These are phyloP conservation scores for Boletus pseudo-olivaceus DNA, from an alignment of 768 basidiomycete genomes.

Conservation along the genomic window DNA sequence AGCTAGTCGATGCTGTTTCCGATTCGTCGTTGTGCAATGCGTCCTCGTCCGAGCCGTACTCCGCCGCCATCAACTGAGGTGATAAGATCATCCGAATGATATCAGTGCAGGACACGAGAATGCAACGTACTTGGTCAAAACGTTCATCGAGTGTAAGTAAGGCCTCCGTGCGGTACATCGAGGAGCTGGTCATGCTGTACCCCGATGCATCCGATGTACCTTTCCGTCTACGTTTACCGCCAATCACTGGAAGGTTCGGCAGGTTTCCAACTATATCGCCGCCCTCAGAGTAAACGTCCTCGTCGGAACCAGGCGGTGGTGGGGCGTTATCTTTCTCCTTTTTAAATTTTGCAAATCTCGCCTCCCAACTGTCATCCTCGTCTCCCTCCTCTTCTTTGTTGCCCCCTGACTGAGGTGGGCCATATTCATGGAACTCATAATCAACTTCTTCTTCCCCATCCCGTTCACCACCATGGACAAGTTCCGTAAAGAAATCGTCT, in stretches of 20 bases:
- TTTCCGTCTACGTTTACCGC: conserved; percentile 69
- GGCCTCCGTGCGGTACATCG: conserved; percentile 90
- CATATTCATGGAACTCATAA: conserved; percentile 64
- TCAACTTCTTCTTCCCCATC: conserved; percentile 55
- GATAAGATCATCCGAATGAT: neutral
- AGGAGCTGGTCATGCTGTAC: conserved; percentile 96
- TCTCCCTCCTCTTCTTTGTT: conserved; percentile 27
- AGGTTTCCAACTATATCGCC: conserved; percentile 80
- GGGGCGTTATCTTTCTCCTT: conserved; percentile 35
- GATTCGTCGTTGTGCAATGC: conserved; percentile 48
- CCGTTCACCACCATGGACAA: conserved; percentile 71
- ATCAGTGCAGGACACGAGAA: neutral
- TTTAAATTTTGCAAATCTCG: conserved; percentile 80
- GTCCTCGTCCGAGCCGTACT: conserved; percentile 67
- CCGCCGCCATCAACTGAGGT: conserved; percentile 65
- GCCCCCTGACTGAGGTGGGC: conserved; percentile 17
- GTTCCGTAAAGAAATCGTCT: conserved; percentile 73
- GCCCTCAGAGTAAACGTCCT: conserved; percentile 57
- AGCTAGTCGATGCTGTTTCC: conserved; percentile 37
- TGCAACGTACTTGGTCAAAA: conserved; percentile 77
- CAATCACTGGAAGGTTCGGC: conserved; percentile 72
- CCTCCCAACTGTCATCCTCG: conserved; percentile 60
- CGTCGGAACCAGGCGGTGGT: conserved; percentile 43
- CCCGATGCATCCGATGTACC: conserved; percentile 84
- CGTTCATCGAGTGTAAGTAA: conserved; percentile 86